phyloP scores from a whole-genome alignment of 306 rosid genomes.

The Trichosanthes truncata region DNA sequence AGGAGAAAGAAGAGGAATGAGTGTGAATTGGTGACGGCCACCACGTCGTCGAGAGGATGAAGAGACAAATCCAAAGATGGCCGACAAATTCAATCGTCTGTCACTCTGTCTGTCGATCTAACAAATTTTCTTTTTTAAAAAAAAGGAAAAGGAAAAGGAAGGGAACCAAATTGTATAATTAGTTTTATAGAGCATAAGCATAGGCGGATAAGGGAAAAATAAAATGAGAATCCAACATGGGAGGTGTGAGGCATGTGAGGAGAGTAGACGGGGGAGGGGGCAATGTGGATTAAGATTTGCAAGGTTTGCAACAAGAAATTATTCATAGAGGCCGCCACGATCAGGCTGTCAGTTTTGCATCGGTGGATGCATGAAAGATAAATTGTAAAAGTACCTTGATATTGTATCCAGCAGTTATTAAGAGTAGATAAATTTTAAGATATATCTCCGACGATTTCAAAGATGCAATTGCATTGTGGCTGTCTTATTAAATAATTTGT shows the following conservation, averaged over 20 bases:
- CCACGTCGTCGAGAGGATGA: slow-evolving; percentile 69
- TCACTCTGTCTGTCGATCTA: slow-evolving; percentile 1
- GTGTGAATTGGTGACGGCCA: slow-evolving; percentile 33
- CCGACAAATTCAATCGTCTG: slow-evolving; percentile 74
- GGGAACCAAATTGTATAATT: neutral
- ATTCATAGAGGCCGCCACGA: too few species aligned
- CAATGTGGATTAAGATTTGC: neutral
- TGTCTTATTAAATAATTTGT: too few species aligned
- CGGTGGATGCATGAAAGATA: too few species aligned
- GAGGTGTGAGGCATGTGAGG: neutral
- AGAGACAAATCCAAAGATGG: slow-evolving; percentile 62
- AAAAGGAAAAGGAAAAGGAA: neutral
- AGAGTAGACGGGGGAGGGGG: too few species aligned
- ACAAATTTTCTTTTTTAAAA: neutral
- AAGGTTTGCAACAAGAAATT: too few species aligned
- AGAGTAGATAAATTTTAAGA: too few species aligned
- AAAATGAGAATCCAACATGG: neutral
- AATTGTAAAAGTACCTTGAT: too few species aligned
- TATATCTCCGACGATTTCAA: too few species aligned
- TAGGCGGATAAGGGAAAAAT: neutral
- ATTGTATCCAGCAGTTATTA: too few species aligned
- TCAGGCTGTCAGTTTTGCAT: too few species aligned
- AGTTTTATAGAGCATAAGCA: neutral
- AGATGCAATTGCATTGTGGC: too few species aligned
- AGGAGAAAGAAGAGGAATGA: neutral